phyloP scores from a whole-genome alignment of 192 early-diverging fungal genomes.

The Entophlyctis helioformis region DNA sequence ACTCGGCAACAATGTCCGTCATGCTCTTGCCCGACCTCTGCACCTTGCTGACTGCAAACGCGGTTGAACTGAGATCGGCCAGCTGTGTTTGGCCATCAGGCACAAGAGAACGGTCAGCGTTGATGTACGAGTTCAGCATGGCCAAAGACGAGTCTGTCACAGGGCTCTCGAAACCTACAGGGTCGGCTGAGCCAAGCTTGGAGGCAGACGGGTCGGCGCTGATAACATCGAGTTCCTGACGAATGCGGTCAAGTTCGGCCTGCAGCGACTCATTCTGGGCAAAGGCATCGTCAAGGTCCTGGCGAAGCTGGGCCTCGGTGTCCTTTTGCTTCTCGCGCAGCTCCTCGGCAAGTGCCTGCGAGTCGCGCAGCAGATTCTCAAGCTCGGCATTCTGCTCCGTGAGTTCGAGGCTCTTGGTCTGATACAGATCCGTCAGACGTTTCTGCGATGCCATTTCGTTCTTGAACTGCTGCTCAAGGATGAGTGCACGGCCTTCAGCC shows the following conservation, averaged over 20 bases:
- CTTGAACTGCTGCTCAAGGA: slow-evolving; percentile 43
- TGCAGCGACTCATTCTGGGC: slow-evolving; percentile 6
- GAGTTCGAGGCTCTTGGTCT: slow-evolving; percentile 10
- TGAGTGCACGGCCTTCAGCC: slow-evolving; percentile 11
- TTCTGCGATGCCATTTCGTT: slow-evolving; percentile 57
- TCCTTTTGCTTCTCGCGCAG: slow-evolving; percentile 30
- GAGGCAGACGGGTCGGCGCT: too few species aligned
- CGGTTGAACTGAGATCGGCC: slow-evolving; percentile 37
- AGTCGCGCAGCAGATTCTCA: slow-evolving; percentile 36
- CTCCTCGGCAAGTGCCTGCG: slow-evolving; percentile 30
- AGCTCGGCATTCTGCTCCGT: slow-evolving; percentile 37
- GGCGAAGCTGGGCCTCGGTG: too few species aligned
- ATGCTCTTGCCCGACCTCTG: slow-evolving; percentile 40
- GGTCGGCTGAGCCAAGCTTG: too few species aligned
- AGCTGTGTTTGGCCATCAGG: too few species aligned
- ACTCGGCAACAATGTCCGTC: slow-evolving; percentile 52
- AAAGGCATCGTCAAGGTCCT: slow-evolving; percentile 14
- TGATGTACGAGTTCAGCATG: too few species aligned
- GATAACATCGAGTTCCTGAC: too few species aligned
- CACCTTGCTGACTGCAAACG: slow-evolving; percentile 27
- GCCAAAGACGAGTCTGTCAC: too few species aligned
- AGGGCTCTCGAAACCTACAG: background rate
- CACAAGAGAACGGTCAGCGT: too few species aligned
- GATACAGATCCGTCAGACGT: slow-evolving; percentile 42
- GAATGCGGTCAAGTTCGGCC: slow-evolving; percentile 2